Base-by-base conservation (phyloP, 345 rosid species). In the Carallia brachiata region DNA sequence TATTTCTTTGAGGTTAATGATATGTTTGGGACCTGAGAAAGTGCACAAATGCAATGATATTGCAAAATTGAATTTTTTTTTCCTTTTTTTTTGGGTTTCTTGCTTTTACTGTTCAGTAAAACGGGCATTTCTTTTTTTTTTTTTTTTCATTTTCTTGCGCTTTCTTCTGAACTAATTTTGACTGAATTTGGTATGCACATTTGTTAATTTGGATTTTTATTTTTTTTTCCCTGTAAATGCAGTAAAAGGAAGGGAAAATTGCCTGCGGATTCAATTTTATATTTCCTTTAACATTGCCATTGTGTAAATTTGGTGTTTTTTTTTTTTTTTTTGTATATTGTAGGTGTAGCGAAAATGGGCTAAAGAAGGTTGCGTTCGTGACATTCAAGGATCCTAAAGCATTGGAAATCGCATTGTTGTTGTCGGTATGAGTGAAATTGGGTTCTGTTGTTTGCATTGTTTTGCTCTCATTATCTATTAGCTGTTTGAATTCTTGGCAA, bases 331-430 rank as follows among this genome's bases (percentile, higher is more conserved):
- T 23, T 23, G 23, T 23, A n/a, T 23, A 13, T 44, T 13, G 50
- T 44, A 10, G 50, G 16, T 81, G 84, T 80, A 90, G 90, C 19
- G 97, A 90, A 62, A 48, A 82, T 75, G 87, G 83, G 5, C 71
- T 79, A 36, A 76, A 80, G 52, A 81, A 78, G 81, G 75, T 84
- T 36, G 97, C 91, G 5, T 92, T 77, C 82, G 99, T 95, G 58
- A 90, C 94, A 23, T 95, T 95, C 85, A 82, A 77, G 72, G 97
- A 95, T 47, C 84, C 97, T 0, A 89, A 88, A 79, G 97, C 99
- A 27, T 88, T 95, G 48, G 90, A 92, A 88, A 95, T 95, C 34
- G 99, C 99, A 0, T 80, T 92, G 72, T 80, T 90, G 61, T 84
- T 90, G 80, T 87, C 97, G 83, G 96, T 87, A 48, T 6, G 82